Conservation (phyloP, 2,329 filamentous ascomycete species). For the Tolypocladium endophyticum region DNA sequence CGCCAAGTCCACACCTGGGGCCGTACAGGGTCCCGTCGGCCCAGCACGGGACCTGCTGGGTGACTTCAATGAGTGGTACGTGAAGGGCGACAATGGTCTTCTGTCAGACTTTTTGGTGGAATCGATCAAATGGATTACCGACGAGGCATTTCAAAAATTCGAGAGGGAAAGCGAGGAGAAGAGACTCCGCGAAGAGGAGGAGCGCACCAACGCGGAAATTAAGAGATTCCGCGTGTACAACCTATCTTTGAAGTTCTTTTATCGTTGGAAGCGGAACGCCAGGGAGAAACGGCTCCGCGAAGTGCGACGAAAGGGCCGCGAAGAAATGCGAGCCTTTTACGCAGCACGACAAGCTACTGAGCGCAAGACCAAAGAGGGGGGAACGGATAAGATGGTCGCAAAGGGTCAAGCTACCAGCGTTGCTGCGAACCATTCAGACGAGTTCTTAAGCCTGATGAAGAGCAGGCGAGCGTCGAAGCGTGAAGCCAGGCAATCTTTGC, state of each 20-base stretch:
- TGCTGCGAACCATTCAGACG: constrained; percentile 18
- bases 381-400: no score
- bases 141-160: constrained; percentile 28
- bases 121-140: constrained; percentile 33
- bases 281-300: constrained; percentile 36
- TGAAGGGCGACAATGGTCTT: constrained; percentile 41
- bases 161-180: constrained; percentile 29
- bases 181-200: constrained; percentile 36
- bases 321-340: constrained; percentile 37
- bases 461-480: constrained; percentile 17
- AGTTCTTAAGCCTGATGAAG: constrained; percentile 22
- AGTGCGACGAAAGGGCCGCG: constrained; percentile 40
- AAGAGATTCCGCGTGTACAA: constrained; percentile 37
- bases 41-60: constrained; percentile 30
- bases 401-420: constrained; percentile 12
- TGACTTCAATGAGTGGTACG: constrained; percentile 43
- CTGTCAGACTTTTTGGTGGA: constrained; percentile 38
- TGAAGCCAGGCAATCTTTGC: constrained; percentile 25
- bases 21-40: constrained; percentile 3
- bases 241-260: constrained; percentile 44
- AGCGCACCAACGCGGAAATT: constrained; percentile 32
- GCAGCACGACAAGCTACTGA: constrained; percentile 24
- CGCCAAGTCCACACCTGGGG: constrained; percentile 3
- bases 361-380: constrained; percentile 22
- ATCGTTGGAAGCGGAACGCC: constrained; percentile 41